Base-by-base conservation (phyloP, 257 asterid species). In the Solanum sparsipilum region DNA sequence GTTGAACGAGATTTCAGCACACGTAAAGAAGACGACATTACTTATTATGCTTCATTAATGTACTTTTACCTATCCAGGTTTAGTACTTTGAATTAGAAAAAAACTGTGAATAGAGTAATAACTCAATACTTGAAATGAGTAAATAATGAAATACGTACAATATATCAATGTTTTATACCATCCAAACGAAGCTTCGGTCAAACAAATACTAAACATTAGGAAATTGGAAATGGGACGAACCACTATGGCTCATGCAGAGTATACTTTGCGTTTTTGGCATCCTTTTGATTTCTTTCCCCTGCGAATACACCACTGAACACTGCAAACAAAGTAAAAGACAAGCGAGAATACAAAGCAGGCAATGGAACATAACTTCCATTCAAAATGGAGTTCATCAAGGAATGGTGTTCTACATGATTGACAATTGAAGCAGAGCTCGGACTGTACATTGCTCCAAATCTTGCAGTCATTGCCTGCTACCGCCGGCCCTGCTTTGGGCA, bases 391-490 rank as follows among this genome's bases (percentile, higher is more conserved):
- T 89, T 83, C 85, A 32, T 87, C 89, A 4, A 93, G 86, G 60
- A 72, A 86, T 5, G 92, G 87, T 8, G 31, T 68, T 72, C 90
- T 93, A 88, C 96, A 94, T 9, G 95, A 89, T 34, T 89, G 89
- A 41, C 96, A 94, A 35, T 90, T 87, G 86, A 88, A 90, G 90
- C 96, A 94, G 35, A 92, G 88, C 89, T 93, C 32, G 4, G 82
- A 86, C 86, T 87, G 92, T 41, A 32, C 88, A 39, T 88, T 90
- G 90, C 94, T 92, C 95, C 95, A 94, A 21, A 65, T 84, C 73
- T 78, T 90, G 93, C 96, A 93, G 41, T 93, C 95, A 6, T 41
- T 90, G 86, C 90, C 87, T 7, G 88, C 76, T 36, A 13, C 89
- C 1, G 89, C 84, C 3, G 89, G 90, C 7, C 93, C 94, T 20